A percentile compares a stretch with the other conserved stretches of the same genome.
phyloP scores from a whole-genome alignment of 441 rosid species.

The Euphorbia celastroides region DNA sequence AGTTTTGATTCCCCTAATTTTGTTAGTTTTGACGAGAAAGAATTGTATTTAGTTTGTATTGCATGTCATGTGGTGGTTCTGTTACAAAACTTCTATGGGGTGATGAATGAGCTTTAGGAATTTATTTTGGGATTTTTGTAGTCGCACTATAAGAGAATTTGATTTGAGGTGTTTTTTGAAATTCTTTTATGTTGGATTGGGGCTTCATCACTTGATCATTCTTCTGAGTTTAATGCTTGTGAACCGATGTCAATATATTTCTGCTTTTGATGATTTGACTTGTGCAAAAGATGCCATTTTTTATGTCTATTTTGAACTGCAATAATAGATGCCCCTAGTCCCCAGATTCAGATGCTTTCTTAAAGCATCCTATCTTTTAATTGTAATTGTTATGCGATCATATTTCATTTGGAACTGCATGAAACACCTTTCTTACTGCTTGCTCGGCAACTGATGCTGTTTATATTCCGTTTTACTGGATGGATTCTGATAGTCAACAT shows the following conservation, averaged over 20 bases:
- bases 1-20: neutral
- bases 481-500: neutral
- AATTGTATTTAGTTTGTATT: neutral
- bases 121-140: neutral
- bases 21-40: neutral
- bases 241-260: neutral
- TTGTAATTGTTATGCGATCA: neutral
- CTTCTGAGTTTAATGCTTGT: neutral
- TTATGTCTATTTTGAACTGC: neutral
- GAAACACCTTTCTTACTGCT: neutral
- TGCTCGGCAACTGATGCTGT: neutral
- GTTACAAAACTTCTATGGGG: neutral
- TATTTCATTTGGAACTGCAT: slow-evolving; percentile 5
- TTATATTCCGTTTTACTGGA: neutral
- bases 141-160: neutral
- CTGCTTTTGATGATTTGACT: neutral
- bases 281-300: neutral
- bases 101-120: neutral
- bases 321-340: neutral
- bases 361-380: neutral
- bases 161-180: neutral
- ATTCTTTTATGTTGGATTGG: neutral
- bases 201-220: neutral
- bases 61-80: neutral
- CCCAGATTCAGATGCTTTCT: neutral